phyloP scores from a whole-genome alignment of 768 basidiomycete species.

The Lyophyllum shimeji region DNA sequence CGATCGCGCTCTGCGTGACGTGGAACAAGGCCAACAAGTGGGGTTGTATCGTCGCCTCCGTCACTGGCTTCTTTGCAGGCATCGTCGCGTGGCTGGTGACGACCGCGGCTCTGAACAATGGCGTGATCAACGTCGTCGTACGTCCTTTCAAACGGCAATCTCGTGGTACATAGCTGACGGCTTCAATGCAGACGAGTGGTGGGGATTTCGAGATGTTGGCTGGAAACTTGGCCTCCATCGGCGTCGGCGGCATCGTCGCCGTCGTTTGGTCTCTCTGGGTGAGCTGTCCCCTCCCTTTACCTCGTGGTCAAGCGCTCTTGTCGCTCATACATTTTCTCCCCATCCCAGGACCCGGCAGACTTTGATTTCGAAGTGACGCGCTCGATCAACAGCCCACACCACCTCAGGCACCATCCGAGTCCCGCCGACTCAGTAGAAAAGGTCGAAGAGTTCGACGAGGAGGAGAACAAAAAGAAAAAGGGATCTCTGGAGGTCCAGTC shows the following conservation, averaged over 20 bases:
- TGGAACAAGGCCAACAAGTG: slow-evolving; percentile 86
- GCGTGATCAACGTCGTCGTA: slow-evolving; percentile 69
- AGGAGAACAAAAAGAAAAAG: slow-evolving; percentile 37
- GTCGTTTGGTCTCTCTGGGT: slow-evolving; percentile 64
- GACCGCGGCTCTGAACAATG: slow-evolving; percentile 67
- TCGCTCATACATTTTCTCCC: background rate
- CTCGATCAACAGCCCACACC: slow-evolving; percentile 57
- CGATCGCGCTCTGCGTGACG: slow-evolving; percentile 82
- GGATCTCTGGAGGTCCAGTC: slow-evolving; percentile 20
- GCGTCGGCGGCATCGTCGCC: slow-evolving; percentile 76
- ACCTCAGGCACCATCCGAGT: no score
- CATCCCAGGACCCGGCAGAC: slow-evolving; percentile 58
- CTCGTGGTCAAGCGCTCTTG: no score
- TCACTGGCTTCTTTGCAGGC: slow-evolving; percentile 68
- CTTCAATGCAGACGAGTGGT: slow-evolving; percentile 39
- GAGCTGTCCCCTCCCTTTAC: slow-evolving; percentile 19
- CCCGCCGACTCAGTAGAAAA: background rate
- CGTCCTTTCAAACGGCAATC: slow-evolving; percentile 16
- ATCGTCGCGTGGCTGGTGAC: slow-evolving; percentile 85
- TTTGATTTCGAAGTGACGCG: slow-evolving; percentile 83
- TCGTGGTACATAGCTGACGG: background rate
- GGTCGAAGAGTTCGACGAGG: slow-evolving; percentile 15
- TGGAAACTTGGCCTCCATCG: slow-evolving; percentile 86
- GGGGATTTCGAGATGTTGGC: slow-evolving; percentile 75
- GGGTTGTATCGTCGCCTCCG: slow-evolving; percentile 76